These are phyloP conservation scores for Hibiscus mutabilis DNA, from an alignment of 345 rosid species.

Conservation along the genomic window DNA sequence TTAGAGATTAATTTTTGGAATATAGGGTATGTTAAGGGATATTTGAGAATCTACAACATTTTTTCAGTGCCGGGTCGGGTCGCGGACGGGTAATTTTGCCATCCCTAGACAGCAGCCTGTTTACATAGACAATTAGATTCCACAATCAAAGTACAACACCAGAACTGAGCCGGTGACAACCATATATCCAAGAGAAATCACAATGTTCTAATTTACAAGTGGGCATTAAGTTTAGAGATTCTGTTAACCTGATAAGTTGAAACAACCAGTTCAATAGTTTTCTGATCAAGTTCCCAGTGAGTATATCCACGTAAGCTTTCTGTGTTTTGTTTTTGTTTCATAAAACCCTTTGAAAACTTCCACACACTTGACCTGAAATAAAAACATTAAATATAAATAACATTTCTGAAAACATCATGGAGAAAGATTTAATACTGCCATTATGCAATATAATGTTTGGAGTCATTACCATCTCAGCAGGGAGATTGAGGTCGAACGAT, in stretches of 20 bases:
- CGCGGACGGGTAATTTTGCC: too few relatives aligned
- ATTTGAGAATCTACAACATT: too few relatives aligned
- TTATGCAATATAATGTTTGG: not conserved
- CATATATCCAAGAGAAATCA: not conserved
- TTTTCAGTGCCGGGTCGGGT: too few relatives aligned
- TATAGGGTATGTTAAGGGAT: too few relatives aligned
- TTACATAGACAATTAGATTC: conserved; percentile 3
- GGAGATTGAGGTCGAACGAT: conserved; percentile 59
- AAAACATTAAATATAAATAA: not conserved
- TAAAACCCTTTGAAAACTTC: conserved; percentile 63
- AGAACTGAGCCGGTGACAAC: not conserved
- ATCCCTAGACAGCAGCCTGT: conserved; percentile 86
- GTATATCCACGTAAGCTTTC: conserved; percentile 70
- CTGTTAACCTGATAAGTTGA: conserved; percentile 70
- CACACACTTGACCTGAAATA: conserved; percentile 52
- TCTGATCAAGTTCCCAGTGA: conserved; percentile 59
- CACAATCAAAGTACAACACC: not conserved
- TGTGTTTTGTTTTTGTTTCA: conserved; percentile 49
- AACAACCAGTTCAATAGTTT: conserved; percentile 55
- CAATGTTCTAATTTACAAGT: not conserved
- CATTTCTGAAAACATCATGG: not conserved
- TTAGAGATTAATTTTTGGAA: too few relatives aligned
- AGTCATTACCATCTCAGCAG: conserved; percentile 52
- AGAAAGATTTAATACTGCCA: not conserved
- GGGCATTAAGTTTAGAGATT: too few relatives aligned